Base-by-base conservation (phyloP, 2,329 filamentous ascomycete genomes). In the Talaromyces sp. region DNA sequence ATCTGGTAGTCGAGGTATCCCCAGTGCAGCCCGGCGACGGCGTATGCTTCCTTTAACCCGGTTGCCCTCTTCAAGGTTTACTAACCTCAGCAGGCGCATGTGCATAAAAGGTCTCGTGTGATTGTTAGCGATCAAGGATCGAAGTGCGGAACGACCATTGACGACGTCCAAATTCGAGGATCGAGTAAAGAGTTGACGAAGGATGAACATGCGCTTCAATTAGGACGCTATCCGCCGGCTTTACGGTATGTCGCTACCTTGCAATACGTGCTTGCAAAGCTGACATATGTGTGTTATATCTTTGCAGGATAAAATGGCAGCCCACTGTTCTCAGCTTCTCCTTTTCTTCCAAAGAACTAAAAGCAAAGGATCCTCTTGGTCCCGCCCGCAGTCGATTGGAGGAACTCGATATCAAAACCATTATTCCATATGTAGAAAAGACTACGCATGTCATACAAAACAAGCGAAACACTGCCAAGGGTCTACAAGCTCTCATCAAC, bases 401-500 rank as follows among this genome's bases (percentile, higher is more conserved):
- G 70, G 84, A 88, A 51, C 81, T 96, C n/a, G 94, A 96, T 70
- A 88, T 97, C 73, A 97, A 97, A 73, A 87, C 91, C 14, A 79
- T 89, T 14, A 80, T 84, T 50, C 87, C 92, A 3, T 97, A 91
- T 72, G 77, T 89, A 26, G 81, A 79, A 17, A 77, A 83, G 29
- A 97, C 93, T 0, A 96, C 93, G 0, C 92, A 97, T 73, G 89
- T 96, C 11, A 86, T 97, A 35, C 87, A 91, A 8, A 90, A 87
- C 72, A 97, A 96, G 75, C 84, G 94, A 54, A 99, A 97, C 72
- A 93, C 91, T 0, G 84, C 92, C 0, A 92, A 91, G 65, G 91
- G 90, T 0, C 80, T 99, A 2, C 91, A 95, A 70, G 93, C 91
- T 1, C 80, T 99, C 10, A 87, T 97, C 41, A 89, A 92, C 67